These are phyloP conservation scores for Raphanus hybrid DNA, from an alignment of 441 rosid genomes.

Conservation along the genomic window DNA sequence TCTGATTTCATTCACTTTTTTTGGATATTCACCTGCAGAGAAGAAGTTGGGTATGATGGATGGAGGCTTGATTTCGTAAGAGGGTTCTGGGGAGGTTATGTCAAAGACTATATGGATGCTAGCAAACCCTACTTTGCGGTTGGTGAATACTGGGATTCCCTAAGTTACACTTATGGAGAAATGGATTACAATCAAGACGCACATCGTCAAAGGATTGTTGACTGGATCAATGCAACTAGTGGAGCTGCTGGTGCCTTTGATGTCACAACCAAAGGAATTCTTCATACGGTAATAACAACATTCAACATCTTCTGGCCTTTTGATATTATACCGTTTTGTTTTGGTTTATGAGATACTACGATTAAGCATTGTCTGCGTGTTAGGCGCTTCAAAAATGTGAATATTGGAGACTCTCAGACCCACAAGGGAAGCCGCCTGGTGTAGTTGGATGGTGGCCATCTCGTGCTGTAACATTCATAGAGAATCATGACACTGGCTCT, in stretches of 20 bases:
- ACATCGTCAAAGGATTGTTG: constrained; percentile 94
- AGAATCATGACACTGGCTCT: constrained; percentile 98
- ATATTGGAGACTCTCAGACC: constrained; percentile 92
- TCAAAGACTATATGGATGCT: constrained; percentile 91
- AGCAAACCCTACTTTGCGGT: constrained; percentile 86
- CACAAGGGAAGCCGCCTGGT: constrained; percentile 93
- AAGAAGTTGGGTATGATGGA: constrained; percentile 96
- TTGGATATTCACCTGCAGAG: constrained; percentile 51
- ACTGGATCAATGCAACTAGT: constrained; percentile 85
- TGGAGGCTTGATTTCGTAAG: constrained; percentile 98
- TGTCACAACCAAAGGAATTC: constrained; percentile 97
- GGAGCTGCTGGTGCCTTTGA: constrained; percentile 97
- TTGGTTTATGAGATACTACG: background rate
- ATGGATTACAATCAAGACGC: constrained; percentile 96
- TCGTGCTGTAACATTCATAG: constrained; percentile 96
- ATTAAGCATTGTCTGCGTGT: constrained; percentile 8
- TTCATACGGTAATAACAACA: constrained; percentile 67
- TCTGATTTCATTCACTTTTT: background rate
- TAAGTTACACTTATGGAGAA: constrained; percentile 81
- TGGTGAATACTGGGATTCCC: constrained; percentile 98
- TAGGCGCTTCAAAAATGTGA: constrained; percentile 86
- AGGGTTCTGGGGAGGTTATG: constrained; percentile 99
- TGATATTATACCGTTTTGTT: background rate
- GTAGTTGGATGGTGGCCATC: constrained; percentile 99
- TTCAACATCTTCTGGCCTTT: background rate